Evolutionary conservation across 257 asterid species (phyloP), one percentile per base, ranked within the genome.

Genomic region (Gentiana straminea): DNA sequence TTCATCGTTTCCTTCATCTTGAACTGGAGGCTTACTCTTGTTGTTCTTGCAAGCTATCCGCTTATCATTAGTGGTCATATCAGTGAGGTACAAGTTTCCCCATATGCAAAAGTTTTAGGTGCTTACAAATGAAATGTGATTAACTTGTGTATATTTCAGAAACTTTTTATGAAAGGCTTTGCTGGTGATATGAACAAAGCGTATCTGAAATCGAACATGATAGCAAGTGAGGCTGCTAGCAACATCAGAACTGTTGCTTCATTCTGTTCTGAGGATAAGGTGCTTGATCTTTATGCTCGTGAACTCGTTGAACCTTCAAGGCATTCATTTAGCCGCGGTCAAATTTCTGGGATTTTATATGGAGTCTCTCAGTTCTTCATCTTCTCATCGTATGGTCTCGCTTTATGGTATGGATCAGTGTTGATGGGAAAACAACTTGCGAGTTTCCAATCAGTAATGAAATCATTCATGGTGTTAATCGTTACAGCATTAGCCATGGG

Each of bases 191-290:
- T 92, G 78, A 78, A 72, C 84, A 92, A 85, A 71, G 93, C 95
- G 2, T 92, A 92, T 68, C 97, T 92, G 39, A 88, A 80, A 74
- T 95, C 97, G n/a, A 92, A 92, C 76, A 88, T 85, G 97, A 86
- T 88, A 36, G 97, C 97, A 13, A 95, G 95, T 45, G 98, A 92
- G 79, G 97, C 98, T 3, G 98, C 88, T 68, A 87, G 98, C 71
- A 91, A 92, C 66, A 92, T 92, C 48, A 67, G 98, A 53, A 92
- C 98, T 0, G 86, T 92, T 45, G 97, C 95, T 10, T 97, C 98
- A 4, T 92, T 92, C 64, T 88, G 98, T 62, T 59, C 97, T 1
- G 98, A 92, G 84, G 82, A 78, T 66, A 92, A 92, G 63, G 93
- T 92, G 32, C 72, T 84, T 4, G 90, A 80, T 64, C 90, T 79